Evolutionary conservation across 208 protist genomes (phyloP), one percentile per base, ranked within the genome.

Genomic region (Leishmania lainsoni): DNA sequence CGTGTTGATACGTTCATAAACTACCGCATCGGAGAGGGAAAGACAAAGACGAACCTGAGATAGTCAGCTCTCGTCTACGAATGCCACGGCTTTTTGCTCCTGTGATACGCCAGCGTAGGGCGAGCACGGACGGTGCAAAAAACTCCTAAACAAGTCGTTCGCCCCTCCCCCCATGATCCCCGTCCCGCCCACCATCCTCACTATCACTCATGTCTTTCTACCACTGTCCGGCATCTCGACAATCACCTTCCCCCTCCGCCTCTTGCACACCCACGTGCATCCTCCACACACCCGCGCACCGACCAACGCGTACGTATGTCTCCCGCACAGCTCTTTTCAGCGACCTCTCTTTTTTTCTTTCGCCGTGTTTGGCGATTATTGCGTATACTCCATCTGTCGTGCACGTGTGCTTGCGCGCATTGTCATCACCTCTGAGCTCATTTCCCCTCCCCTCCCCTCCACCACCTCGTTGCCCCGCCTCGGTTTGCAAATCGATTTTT

Each of bases 241-340:
- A 3, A 49, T 72, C 68, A 16, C 42, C 4, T 35, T 14, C 45
- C 1, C 42, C n/a, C 42, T 5, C 10, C 68, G 42, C 68, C 65
- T 70, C 65, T 32, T 5, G 35, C 65, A 70, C 58, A 63, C n/a
- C n/a, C 58, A 26, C 63, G 29, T 68, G 20, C 63, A 68, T 56
- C 63, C 26, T 5, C 63, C 32, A 29, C 63, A 8, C 61, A 20
- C 32, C 0, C 32, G n/a, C 63, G 29, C 63, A 20, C 32, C 20
- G n/a, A 17, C 12, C 35, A 39, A 32, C 14, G 32, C 32, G n/a
- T 39, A 42, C 32, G 39, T 35, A 35, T 70, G n/a, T 26, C 39
- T 35, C 42, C 68, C 35, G 68, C 68, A 49, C 39, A 72, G 68
- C 42, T 72, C 42, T 72, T 72, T 72, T 51, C 68, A 72, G 39